These are phyloP conservation scores for Metschnikowia gelsemii DNA, from an alignment of 805 yeast genomes.

Conservation along the genomic window DNA sequence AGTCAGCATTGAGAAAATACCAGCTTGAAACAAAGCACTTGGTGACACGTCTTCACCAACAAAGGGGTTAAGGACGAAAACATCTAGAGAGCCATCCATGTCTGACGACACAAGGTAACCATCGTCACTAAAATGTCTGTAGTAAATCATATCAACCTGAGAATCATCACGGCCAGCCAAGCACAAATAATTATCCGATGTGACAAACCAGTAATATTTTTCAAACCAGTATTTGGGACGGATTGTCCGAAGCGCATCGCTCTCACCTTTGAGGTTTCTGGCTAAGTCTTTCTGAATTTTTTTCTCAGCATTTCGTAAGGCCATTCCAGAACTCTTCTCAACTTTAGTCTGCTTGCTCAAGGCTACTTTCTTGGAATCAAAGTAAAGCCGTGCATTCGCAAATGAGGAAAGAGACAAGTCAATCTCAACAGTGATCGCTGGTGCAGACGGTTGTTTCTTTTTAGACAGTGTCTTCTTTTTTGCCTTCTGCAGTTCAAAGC, in stretches of 20 bases:
- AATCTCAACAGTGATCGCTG: conserved; percentile 53
- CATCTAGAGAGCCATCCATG: conserved; percentile 68
- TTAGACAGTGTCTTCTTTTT: conserved; percentile 17
- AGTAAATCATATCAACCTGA: conserved; percentile 79
- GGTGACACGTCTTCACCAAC: conserved; percentile 77
- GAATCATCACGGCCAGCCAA: conserved; percentile 80
- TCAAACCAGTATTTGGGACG: conserved; percentile 88
- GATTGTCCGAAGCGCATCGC: conserved; percentile 51
- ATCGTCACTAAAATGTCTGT: conserved; percentile 68
- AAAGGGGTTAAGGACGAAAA: conserved; percentile 77
- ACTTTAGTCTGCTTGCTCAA: conserved; percentile 78
- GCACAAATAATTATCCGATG: conserved; percentile 84
- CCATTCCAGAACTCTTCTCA: conserved; percentile 70
- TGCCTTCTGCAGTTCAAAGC: conserved; percentile 13
- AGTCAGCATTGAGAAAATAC: conserved; percentile 74
- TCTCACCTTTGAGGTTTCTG: conserved; percentile 55
- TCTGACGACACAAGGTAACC: conserved; percentile 78
- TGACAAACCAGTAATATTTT: conserved; percentile 90
- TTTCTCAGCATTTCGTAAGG: conserved; percentile 78
- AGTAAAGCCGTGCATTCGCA: conserved; percentile 85
- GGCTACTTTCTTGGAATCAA: conserved; percentile 72
- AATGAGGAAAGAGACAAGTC: conserved; percentile 73
- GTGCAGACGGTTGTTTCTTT: conserved; percentile 12
- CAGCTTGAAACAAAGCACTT: conserved; percentile 84
- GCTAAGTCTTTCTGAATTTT: conserved; percentile 73